A percentile compares a stretch with the other conserved stretches of the same genome.
Evolutionary conservation across 176 grass and related monocot genomes (phyloP).

Genomic region (Oryza glumipatula): DNA sequence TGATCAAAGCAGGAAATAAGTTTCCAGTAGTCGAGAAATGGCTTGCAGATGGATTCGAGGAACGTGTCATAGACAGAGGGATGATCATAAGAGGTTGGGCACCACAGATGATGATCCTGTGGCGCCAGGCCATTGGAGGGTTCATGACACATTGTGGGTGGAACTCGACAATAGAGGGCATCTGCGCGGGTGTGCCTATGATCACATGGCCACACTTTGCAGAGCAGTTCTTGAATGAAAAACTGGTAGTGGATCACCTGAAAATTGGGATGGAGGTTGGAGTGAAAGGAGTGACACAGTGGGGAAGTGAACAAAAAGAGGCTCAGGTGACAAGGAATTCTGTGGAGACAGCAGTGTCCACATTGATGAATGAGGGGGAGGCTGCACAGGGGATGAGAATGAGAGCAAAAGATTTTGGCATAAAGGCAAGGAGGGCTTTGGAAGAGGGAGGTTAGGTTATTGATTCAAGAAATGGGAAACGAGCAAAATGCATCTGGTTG

Average conservation of each 20-base stretch:
- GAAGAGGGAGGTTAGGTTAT: conserved; percentile 51
- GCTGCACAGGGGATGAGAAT: conserved; percentile 52
- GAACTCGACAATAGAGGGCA: conserved; percentile 67
- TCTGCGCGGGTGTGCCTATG: conserved; percentile 63
- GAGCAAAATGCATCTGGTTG: conserved; percentile 1
- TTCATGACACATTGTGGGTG: conserved; percentile 77
- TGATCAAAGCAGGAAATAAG: conserved; percentile 63
- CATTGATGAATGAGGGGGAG: conserved; percentile 54
- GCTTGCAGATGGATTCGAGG: conserved; percentile 63
- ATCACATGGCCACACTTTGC: conserved; percentile 68
- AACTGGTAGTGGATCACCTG: conserved; percentile 62
- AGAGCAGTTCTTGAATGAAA: conserved; percentile 69
- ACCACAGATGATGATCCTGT: conserved; percentile 67
- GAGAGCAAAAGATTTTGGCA: conserved; percentile 44
- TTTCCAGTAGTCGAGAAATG: conserved; percentile 56
- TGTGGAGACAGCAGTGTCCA: conserved; percentile 31
- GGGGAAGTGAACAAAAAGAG: conserved; percentile 31
- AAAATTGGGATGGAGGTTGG: conserved; percentile 55
- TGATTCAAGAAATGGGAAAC: conserved; percentile 54
- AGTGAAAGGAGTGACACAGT: conserved; percentile 42
- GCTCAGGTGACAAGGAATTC: conserved; percentile 45
- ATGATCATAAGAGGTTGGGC: conserved; percentile 67
- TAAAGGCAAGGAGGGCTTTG: conserved; percentile 61
- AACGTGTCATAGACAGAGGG: conserved; percentile 38
- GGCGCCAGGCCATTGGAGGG: conserved; percentile 61